These are phyloP conservation scores for Fusarium sp. DNA, from an alignment of 2,329 filamentous ascomycete genomes.

Conservation along the genomic window DNA sequence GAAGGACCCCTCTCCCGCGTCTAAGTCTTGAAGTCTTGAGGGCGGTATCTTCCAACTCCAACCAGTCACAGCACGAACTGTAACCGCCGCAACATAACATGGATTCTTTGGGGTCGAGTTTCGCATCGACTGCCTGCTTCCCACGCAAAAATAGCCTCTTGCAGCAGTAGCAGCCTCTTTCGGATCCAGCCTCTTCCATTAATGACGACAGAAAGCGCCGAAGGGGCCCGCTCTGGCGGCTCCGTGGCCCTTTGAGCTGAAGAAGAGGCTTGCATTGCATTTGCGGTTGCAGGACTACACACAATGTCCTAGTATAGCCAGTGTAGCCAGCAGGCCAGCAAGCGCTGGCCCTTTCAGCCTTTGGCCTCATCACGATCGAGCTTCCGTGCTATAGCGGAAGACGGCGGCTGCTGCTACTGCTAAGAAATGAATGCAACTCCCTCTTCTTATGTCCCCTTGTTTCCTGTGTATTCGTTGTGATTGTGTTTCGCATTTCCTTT, in stretches of 20 bases:
- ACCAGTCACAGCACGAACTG: conserved; percentile 43
- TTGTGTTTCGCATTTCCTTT: conserved; percentile 36
- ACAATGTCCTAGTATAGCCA: conserved; percentile 20
- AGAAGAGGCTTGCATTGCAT: conserved; percentile 33
- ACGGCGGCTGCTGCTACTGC: conserved; percentile 33
- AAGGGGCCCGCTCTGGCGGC: conserved; percentile 38
- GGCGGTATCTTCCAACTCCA: conserved; percentile 36
- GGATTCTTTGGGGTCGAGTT: conserved; percentile 30
- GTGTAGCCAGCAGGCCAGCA: conserved; percentile 31
- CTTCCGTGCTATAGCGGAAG: conserved; percentile 17
- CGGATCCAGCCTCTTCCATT: conserved; percentile 16
- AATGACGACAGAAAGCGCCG: conserved; percentile 34
- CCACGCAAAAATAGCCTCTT: conserved; percentile 35
- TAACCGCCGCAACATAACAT: conserved; percentile 45
- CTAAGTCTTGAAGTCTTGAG: conserved; percentile 2
- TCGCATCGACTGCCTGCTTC: conserved; percentile 23
- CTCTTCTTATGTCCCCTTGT: conserved; percentile 38
- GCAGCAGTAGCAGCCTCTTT: conserved; percentile 29
- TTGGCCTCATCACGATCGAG: conserved; percentile 3
- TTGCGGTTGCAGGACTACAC: conserved; percentile 33
- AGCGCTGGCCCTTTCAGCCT: conserved; percentile 34
- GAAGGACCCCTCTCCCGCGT: conserved; percentile 29
- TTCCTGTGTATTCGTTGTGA: conserved; percentile 27
- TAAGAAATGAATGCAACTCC: conserved; percentile 13
- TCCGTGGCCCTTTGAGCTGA: conserved; percentile 33